Conservation (phyloP, 768 basidiomycete genomes). For the Pulveroboletus frians region DNA sequence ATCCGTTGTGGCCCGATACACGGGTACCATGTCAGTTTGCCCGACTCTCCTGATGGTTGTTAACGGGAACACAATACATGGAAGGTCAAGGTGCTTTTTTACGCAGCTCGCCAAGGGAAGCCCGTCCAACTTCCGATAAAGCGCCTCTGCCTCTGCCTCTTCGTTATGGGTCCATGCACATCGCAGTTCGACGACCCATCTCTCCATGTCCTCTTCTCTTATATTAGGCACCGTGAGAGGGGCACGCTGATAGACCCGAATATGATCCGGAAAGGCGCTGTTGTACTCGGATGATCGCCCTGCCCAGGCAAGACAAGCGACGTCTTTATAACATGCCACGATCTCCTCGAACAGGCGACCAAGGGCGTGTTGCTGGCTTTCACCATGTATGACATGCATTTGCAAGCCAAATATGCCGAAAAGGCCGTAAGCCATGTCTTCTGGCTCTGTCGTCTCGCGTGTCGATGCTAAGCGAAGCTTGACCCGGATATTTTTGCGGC, state of each 20-base stretch:
- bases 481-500: slow-evolving; percentile 2
- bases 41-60: background rate
- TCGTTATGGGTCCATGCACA: background rate
- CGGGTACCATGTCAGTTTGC: background rate
- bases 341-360: slow-evolving; percentile 19
- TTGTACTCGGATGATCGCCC: slow-evolving; percentile 20
- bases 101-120: slow-evolving; percentile 4
- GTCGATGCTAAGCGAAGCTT: slow-evolving; percentile 22
- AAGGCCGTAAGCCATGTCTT: slow-evolving; percentile 20
- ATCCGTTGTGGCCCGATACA: slow-evolving; percentile 4
- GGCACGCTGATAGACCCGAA: slow-evolving; percentile 9
- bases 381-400: slow-evolving; percentile 14
- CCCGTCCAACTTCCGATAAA: slow-evolving; percentile 2
- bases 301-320: slow-evolving; percentile 18
- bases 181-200: background rate
- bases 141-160: background rate
- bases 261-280: slow-evolving; percentile 16
- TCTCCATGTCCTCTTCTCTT: slow-evolving; percentile 5
- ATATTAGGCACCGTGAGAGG: slow-evolving; percentile 3
- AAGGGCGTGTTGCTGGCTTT: slow-evolving; percentile 14
- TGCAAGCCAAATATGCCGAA: slow-evolving; percentile 19
- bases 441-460: slow-evolving; percentile 15
- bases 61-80: slow-evolving; percentile 18
- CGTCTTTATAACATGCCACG: slow-evolving; percentile 16
- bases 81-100: slow-evolving; percentile 8